Conservation (phyloP, 2,329 filamentous ascomycete species). For the Ampelomyces quisqualis region DNA sequence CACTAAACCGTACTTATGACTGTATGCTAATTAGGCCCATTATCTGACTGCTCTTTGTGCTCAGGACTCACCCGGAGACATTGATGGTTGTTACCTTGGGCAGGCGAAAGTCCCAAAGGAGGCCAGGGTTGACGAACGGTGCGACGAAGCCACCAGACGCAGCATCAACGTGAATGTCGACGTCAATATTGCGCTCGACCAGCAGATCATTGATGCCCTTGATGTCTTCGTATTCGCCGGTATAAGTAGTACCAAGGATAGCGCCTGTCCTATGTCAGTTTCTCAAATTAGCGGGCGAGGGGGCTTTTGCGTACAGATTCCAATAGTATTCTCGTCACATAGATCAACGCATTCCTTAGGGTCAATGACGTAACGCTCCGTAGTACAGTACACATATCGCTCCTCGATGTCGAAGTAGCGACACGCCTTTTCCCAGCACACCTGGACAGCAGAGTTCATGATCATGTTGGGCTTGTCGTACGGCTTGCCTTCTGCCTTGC, state of each 20-base stretch:
- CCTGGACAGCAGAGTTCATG: constrained; percentile 95
- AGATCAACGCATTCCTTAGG: constrained; percentile 62
- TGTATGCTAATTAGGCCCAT: too few relatives aligned
- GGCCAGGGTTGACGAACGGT: constrained; percentile 80
- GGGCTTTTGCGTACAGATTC: constrained; percentile 62
- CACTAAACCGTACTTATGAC: constrained; percentile 73
- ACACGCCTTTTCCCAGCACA: constrained; percentile 87
- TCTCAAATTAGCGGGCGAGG: background rate
- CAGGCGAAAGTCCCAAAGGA: constrained; percentile 90
- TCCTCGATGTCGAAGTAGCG: constrained; percentile 93
- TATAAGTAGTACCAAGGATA: constrained; percentile 92
- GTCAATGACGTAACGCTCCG: constrained; percentile 63
- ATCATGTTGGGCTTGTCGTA: constrained; percentile 82
- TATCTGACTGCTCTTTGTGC: background rate
- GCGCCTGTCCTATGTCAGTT: constrained; percentile 40
- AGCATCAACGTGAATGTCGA: constrained; percentile 90
- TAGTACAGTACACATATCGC: constrained; percentile 68
- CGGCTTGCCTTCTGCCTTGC: constrained; percentile 79
- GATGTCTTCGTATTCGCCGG: constrained; percentile 88
- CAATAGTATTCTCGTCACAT: constrained; percentile 74
- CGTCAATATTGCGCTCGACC: constrained; percentile 70
- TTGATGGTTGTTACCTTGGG: constrained; percentile 92
- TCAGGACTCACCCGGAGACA: constrained; percentile 63
- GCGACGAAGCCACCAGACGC: constrained; percentile 91
- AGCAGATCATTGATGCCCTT: constrained; percentile 89